Base-by-base conservation (phyloP, 208 protist genomes). In the Leptomonas pyrrhocoris region DNA sequence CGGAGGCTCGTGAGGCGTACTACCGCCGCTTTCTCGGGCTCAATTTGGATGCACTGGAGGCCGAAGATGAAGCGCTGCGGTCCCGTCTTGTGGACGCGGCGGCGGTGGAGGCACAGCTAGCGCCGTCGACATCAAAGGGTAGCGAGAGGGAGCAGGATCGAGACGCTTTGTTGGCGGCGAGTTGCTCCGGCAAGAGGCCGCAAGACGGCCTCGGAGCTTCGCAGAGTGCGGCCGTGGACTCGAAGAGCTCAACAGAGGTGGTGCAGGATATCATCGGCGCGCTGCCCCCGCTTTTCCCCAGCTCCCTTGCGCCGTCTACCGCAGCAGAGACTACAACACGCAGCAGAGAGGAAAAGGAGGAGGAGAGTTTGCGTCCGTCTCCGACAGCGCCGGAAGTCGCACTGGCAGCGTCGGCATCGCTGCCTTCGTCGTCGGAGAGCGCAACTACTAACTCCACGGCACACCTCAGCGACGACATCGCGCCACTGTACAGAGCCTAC, bases 21-120 rank as follows among this genome's bases (percentile, higher is more conserved):
- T 89, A 83, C 57, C 75, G 64, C 31, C 65, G 72, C 59, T 96
- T 96, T 66, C 73, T 91, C 19, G 31, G 70, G 15, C 77, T 96
- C 2, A 85, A 93, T 57, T 51, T 89, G 31, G 88, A 96, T 43
- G 76, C 86, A 8, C 78, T 96, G 28, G 78, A 88, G 67, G 61
- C 28, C 19, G 88, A 90, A 51, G 73, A 72, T n/a, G 80, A 68
- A 48, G 77, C 68, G 3, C 28, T 93, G 60, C 83, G 77, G 9
- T 60, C 77, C 40, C 77, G 85, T 16, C 49, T 69, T 13, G 75
- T 61, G 16, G 83, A 86, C 18, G 82, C 82, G 19, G 66, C 54
- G 27, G 56, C 57, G 31, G 70, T 90, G 23, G 45, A 38, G 21
- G 64, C 61, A 58, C 48, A 53, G 40, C 45, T 74, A 6, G 11